Base-by-base conservation (phyloP, 2,329 filamentous ascomycete genomes). In the Paecilomyces fulvus region DNA sequence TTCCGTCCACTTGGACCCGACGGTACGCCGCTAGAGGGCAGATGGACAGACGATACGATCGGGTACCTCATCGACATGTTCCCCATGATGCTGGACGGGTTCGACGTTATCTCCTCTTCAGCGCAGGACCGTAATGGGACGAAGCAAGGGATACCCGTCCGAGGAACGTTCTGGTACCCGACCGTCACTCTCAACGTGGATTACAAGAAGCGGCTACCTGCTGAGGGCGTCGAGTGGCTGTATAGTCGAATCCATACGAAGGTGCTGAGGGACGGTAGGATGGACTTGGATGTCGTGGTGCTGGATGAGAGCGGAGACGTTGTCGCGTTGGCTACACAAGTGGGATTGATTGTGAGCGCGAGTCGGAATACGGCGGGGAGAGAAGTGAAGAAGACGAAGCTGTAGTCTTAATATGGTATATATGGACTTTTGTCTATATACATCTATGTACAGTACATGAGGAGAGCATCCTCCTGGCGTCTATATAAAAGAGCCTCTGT, bases 111-210 rank as follows among this genome's bases (percentile, higher is more conserved):
- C 69, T 65, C 66, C 54, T 57, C 62, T 53, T 60, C 37, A 17
- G 58, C 30, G 62, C 60, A 17, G 64, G 33, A 68, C 75, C 59
- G 56, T 68, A 53, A 57, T 67, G 30, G 61, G 63, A 65, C 49
- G 62, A 62, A 0, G 59, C 58, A 33, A 53, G 56, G 0, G 53
- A 56, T 30, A 58, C 54, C 61, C 61, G 51, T 56, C 60, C 60
- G 25, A 57, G 53, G 25, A 2, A 73, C 54, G 69, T 84, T 83
- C 63, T 91, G 88, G 89, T 90, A 89, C 67, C 88, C 88, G 0
- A 95, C 89, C 0, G 71, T 95, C 1, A 75, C 85, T 17, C 72
- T 94, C 67, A 90, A 89, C 67, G 65, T 95, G 21, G 89, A 95
- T 60, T 76, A 91, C 43, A 94, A 92, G 76, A 89, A 87, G 67